Evolutionary conservation across 257 asterid species (phyloP).

Genomic region (Vinca minor): DNA sequence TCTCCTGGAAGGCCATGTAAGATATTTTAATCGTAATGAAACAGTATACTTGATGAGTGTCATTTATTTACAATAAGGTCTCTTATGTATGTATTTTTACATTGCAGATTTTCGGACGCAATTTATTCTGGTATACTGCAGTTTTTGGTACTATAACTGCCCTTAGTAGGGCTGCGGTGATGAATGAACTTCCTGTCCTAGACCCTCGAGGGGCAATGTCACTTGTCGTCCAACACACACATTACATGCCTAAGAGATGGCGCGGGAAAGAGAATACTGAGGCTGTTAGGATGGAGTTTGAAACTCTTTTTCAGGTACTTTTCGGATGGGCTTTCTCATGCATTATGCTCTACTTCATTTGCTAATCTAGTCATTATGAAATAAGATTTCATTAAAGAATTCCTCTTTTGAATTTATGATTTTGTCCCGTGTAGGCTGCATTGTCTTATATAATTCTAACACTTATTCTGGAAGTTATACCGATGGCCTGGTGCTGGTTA

Average conservation of each 20-base stretch:
- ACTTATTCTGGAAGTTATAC: not conserved
- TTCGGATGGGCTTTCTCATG: not conserved
- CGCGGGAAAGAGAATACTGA: slow-evolving; percentile 84
- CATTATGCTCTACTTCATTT: not conserved
- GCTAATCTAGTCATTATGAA: not conserved
- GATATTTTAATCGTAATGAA: slow-evolving; percentile 8
- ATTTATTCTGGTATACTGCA: slow-evolving; percentile 94
- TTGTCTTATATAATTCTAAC: not conserved
- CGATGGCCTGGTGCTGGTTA: not conserved
- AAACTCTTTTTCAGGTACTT: slow-evolving; percentile 85
- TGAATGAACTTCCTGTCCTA: slow-evolving; percentile 72
- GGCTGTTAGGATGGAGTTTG: slow-evolving; percentile 66
- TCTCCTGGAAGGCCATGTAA: slow-evolving; percentile 98
- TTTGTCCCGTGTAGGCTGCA: not conserved
- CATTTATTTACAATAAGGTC: not conserved
- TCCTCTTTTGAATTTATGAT: not conserved
- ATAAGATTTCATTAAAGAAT: not conserved
- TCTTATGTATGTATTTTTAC: slow-evolving; percentile 13
- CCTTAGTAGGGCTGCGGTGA: slow-evolving; percentile 76
- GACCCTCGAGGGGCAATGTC: slow-evolving; percentile 85
- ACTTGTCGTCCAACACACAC: slow-evolving; percentile 76
- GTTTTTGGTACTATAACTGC: slow-evolving; percentile 98
- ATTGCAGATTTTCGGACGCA: slow-evolving; percentile 88
- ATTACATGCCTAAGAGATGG: slow-evolving; percentile 96
- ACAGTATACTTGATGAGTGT: slow-evolving; percentile 6